Percentiles rank a stretch among this genome's conserved stretches.
Conservation (phyloP, 331 rosid genomes). For the Acacia pycnantha region DNA sequence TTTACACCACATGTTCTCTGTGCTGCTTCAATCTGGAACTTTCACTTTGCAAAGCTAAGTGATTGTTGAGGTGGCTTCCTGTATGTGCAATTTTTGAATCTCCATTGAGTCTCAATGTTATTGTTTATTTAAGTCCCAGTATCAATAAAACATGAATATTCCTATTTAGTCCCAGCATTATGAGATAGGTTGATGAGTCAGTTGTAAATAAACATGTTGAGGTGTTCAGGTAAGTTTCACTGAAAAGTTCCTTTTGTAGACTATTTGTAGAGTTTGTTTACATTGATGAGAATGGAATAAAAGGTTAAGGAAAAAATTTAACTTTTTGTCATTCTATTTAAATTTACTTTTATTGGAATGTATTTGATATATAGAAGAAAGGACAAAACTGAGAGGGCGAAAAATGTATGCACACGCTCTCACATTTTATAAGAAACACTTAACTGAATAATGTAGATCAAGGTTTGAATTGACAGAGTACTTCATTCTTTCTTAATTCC, state of each 20-base stretch:
- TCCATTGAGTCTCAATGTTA: not conserved
- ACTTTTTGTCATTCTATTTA: not conserved
- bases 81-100: not conserved
- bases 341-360: not conserved
- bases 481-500: not conserved
- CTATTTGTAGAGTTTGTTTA: not conserved
- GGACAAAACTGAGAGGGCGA: not conserved
- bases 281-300: not conserved
- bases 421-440: not conserved
- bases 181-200: not conserved
- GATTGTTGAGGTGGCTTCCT: constrained; percentile 10
- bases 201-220: not conserved
- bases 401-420: not conserved
- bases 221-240: no score
- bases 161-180: not conserved
- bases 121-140: not conserved
- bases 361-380: not conserved
- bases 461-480: no score
- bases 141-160: not conserved
- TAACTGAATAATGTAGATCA: no score
- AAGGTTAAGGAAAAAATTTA: not conserved
- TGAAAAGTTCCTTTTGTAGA: not conserved
- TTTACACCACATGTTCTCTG: not conserved
- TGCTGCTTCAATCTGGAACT: constrained; percentile 30
- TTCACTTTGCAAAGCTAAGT: constrained; percentile 18